Evolutionary conservation across 768 basidiomycete species (phyloP).

Genomic region (Mrakia blollopis): DNA sequence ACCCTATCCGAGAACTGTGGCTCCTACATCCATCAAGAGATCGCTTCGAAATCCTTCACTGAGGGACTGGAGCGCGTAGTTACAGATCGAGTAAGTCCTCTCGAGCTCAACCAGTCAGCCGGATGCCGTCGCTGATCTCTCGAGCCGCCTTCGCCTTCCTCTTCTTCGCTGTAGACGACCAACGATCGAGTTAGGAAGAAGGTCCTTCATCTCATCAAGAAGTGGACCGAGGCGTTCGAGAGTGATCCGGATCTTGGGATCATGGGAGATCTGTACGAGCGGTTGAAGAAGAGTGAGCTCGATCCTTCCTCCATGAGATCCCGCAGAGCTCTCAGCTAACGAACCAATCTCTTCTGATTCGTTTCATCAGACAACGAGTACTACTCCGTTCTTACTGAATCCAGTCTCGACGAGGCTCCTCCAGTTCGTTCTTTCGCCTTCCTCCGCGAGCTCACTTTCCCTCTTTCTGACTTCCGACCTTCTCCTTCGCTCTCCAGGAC

Average conservation of each 20-base stretch:
- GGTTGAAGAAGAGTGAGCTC: slow-evolving; percentile 72
- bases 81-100: slow-evolving; percentile 65
- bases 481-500: not conserved
- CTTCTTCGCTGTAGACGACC: slow-evolving; percentile 57
- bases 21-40: slow-evolving; percentile 71
- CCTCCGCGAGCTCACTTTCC: not conserved
- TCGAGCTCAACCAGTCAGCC: not conserved
- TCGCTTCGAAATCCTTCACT: slow-evolving; percentile 86
- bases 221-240: slow-evolving; percentile 79
- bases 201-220: slow-evolving; percentile 63
- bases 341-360: not conserved
- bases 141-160: not conserved
- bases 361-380: slow-evolving; percentile 17
- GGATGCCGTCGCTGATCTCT: not conserved
- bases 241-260: slow-evolving; percentile 68
- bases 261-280: slow-evolving; percentile 84
- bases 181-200: slow-evolving; percentile 84
- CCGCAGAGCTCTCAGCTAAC: not conserved
- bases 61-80: slow-evolving; percentile 79
- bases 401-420: slow-evolving; percentile 17
- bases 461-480: not conserved
- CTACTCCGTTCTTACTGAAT: slow-evolving; percentile 17
- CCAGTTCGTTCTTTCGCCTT: slow-evolving; percentile 4
- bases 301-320: not conserved
- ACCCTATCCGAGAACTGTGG: slow-evolving; percentile 88